These are phyloP conservation scores for Zygosaccharomyces bisporus DNA, from an alignment of 805 yeast genomes.

Conservation along the genomic window DNA sequence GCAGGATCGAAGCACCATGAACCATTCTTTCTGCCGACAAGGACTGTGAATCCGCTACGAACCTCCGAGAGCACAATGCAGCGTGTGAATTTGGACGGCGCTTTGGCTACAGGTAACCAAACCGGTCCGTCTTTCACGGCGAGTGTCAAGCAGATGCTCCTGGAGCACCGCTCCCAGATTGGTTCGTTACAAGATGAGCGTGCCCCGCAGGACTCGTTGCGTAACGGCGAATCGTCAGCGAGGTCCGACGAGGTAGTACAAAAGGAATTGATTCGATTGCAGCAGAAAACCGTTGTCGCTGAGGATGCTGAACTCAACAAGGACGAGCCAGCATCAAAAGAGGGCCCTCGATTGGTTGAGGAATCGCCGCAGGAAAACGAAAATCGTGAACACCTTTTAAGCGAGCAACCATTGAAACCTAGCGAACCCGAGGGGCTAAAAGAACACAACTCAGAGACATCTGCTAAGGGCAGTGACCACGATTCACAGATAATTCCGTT, in stretches of 20 bases:
- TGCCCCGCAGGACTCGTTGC: not conserved
- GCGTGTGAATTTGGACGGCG: not conserved
- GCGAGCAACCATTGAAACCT: not conserved
- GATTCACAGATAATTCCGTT: not conserved
- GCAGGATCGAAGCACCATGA: not conserved
- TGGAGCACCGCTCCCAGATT: slow-evolving; percentile 3
- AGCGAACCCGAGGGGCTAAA: not conserved
- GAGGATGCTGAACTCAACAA: not conserved
- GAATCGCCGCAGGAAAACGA: not conserved
- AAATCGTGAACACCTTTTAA: not conserved
- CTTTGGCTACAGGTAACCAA: not conserved
- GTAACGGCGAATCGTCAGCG: not conserved
- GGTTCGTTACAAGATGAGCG: not conserved
- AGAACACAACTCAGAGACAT: not conserved
- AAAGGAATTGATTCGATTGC: not conserved
- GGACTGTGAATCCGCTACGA: slow-evolving; percentile 1
- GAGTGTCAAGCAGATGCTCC: slow-evolving; percentile 2
- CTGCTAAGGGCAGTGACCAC: not conserved
- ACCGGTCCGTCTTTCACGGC: slow-evolving; percentile 1
- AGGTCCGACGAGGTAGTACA: not conserved
- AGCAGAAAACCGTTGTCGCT: not conserved
- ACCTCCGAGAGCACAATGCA: slow-evolving; percentile 1
- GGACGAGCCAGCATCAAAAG: too few relatives aligned
- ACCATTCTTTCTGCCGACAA: slow-evolving; percentile 3
- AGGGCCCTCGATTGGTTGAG: not conserved